Percentiles rank a stretch among this genome's conserved stretches.
Conservation (phyloP, 768 basidiomycete genomes). For the Termitomyces sp. region DNA sequence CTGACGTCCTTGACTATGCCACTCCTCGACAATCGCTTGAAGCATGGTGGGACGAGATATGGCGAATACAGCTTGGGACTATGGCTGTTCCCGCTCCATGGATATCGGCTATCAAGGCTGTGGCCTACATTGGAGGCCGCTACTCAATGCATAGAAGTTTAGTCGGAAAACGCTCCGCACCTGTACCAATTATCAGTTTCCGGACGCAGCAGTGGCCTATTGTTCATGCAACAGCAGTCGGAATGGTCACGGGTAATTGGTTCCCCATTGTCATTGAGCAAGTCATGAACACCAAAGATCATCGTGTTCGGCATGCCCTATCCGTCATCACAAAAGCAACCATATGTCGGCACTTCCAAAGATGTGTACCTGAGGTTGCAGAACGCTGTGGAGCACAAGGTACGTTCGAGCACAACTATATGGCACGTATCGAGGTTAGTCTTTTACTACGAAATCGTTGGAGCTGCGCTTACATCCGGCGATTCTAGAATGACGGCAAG, state of each 20-base stretch:
- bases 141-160: slow-evolving; percentile 54
- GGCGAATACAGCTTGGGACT: slow-evolving; percentile 51
- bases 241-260: slow-evolving; percentile 46
- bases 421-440: slow-evolving; percentile 48
- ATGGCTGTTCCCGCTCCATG: slow-evolving; percentile 43
- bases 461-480: slow-evolving; percentile 10
- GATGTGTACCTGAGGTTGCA: slow-evolving; percentile 44
- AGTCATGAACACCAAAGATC: slow-evolving; percentile 35
- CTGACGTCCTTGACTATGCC: slow-evolving; percentile 34
- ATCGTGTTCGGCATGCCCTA: slow-evolving; percentile 48
- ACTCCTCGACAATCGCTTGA: slow-evolving; percentile 34
- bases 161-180: slow-evolving; percentile 33
- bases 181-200: slow-evolving; percentile 54
- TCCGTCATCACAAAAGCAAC: slow-evolving; percentile 54
- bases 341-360: slow-evolving; percentile 47
- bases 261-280: slow-evolving; percentile 31
- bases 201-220: slow-evolving; percentile 63
- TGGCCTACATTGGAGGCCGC: slow-evolving; percentile 50
- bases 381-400: slow-evolving; percentile 68
- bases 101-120: slow-evolving; percentile 46
- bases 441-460: neutral
- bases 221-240: slow-evolving; percentile 44
- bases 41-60: slow-evolving; percentile 52
- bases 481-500: slow-evolving; percentile 38
- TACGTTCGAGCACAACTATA: slow-evolving; percentile 58